Conservation (phyloP, 768 basidiomycete species). For the Terana coerulea region DNA sequence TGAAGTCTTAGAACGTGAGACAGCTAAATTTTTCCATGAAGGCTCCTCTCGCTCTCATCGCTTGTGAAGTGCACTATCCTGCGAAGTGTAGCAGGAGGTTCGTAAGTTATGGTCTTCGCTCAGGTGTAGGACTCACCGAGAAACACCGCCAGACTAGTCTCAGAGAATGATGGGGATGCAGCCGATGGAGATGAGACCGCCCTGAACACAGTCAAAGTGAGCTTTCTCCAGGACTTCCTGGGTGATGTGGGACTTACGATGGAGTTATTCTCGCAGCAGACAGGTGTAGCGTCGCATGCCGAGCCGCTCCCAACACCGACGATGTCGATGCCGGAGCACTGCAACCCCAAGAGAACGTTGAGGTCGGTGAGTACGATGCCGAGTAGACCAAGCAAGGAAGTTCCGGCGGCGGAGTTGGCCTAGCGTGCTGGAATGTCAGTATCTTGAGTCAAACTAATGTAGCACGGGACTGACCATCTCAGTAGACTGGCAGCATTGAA, state of each 20-base stretch:
- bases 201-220: slow-evolving; percentile 10
- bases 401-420: background rate
- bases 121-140: no score
- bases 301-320: slow-evolving; percentile 12
- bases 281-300: slow-evolving; percentile 8
- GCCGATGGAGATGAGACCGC: slow-evolving; percentile 20
- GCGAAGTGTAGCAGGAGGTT: no score
- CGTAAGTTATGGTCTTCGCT: no score
- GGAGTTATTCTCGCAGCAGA: slow-evolving; percentile 24
- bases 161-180: slow-evolving; percentile 16
- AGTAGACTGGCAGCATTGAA: slow-evolving; percentile 13
- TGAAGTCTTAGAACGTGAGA: no score
- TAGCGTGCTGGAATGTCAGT: background rate
- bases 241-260: slow-evolving; percentile 12
- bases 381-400: slow-evolving; percentile 16
- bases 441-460: background rate
- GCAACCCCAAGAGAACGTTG: slow-evolving; percentile 17
- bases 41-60: no score
- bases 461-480: background rate
- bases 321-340: slow-evolving; percentile 21
- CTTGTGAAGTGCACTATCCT: no score
- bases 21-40: no score
- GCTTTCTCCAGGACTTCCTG: no score
- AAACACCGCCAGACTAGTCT: no score
- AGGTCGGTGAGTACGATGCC: slow-evolving; percentile 16